Conservation (phyloP, 306 rosid genomes). For the Sesbania bispinosa region DNA sequence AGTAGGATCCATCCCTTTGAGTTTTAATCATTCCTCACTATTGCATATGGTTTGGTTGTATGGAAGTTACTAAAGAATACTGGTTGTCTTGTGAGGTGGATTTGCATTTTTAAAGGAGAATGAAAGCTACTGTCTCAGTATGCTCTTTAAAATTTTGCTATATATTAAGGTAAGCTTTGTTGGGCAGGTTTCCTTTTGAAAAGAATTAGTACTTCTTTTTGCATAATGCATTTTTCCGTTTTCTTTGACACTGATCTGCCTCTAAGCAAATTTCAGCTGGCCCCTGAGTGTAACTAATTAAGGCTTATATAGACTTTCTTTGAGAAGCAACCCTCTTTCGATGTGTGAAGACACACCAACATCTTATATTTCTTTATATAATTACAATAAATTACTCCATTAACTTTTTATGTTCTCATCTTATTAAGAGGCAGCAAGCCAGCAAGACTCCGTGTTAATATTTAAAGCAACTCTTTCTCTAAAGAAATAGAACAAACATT, state of each 20-base stretch:
- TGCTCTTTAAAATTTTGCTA: not conserved
- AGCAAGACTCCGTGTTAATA: not conserved
- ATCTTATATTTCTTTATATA: not conserved
- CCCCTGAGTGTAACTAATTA: not conserved
- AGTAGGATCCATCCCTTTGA: too few relatives aligned
- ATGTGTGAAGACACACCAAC: not conserved
- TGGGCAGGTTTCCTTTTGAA: conserved; percentile 9
- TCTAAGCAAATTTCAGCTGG: not conserved
- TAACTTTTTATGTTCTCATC: not conserved
- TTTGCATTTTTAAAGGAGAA: not conserved
- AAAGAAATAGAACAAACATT: not conserved
- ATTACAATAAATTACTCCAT: not conserved
- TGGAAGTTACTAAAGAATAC: not conserved
- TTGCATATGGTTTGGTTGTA: not conserved
- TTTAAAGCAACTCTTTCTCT: not conserved
- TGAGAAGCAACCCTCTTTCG: not conserved
- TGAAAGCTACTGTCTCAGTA: not conserved
- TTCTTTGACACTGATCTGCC: not conserved
- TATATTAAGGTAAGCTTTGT: not conserved
- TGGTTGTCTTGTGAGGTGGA: not conserved
- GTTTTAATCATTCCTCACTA: too few relatives aligned
- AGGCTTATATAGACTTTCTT: not conserved
- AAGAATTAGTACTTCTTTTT: not conserved
- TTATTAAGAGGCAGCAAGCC: not conserved
- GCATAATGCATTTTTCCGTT: not conserved